These are phyloP conservation scores for Hyphopichia pseudoburtonii DNA, from an alignment of 1,139 yeast species.

Conservation along the genomic window DNA sequence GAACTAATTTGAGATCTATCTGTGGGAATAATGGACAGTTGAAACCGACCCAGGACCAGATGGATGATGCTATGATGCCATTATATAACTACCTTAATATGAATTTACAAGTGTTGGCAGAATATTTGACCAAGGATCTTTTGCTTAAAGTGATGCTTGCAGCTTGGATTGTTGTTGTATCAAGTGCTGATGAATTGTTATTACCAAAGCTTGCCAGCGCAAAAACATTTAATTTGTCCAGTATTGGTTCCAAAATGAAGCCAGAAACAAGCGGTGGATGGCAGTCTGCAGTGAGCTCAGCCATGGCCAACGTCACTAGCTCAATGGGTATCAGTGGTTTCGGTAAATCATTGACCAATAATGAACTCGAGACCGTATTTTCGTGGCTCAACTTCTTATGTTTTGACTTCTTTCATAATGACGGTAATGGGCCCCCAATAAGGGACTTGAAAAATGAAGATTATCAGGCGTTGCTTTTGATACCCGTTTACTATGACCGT, in stretches of 20 bases:
- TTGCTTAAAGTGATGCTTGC: conserved; percentile 69
- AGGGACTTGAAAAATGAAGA: conserved; percentile 61
- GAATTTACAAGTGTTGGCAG: conserved; percentile 66
- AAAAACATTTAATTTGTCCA: conserved; percentile 36
- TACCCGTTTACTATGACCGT: conserved; percentile 69
- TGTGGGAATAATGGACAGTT: conserved; percentile 52
- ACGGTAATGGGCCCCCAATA: conserved; percentile 79
- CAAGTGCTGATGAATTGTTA: conserved; percentile 64
- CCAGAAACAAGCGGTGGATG: conserved; percentile 28
- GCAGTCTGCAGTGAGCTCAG: conserved; percentile 52
- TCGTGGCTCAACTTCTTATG: conserved; percentile 70
- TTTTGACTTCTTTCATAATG: conserved; percentile 73
- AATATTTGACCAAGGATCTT: conserved; percentile 58
- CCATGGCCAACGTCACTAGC: conserved; percentile 48
- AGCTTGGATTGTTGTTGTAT: conserved; percentile 70
- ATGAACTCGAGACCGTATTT: conserved; percentile 69
- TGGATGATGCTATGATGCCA: conserved; percentile 72
- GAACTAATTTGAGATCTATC: conserved; percentile 47
- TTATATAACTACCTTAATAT: conserved; percentile 72
- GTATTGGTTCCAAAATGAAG: conserved; percentile 18
- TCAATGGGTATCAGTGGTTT: conserved; percentile 47
- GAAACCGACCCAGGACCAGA: conserved; percentile 51
- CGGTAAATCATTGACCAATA: conserved; percentile 55
- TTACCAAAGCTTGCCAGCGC: conserved; percentile 69
- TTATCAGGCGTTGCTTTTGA: conserved; percentile 62